phyloP scores from a whole-genome alignment of 2,329 filamentous ascomycete species.

The Aspergillus persii region DNA sequence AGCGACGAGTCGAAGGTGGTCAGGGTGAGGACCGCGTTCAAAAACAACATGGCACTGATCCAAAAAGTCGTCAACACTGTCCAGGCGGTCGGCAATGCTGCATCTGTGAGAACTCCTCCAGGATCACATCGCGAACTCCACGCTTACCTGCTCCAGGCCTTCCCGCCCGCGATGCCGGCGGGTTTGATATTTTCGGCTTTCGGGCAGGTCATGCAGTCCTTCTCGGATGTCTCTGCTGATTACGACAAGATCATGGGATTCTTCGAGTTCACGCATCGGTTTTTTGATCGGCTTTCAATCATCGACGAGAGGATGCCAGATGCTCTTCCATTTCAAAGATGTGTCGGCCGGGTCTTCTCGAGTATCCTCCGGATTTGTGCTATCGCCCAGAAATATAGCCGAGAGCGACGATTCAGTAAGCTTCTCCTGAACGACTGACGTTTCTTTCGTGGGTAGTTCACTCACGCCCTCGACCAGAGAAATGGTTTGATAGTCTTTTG shows the following conservation, averaged over 20 bases:
- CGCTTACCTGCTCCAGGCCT: background rate
- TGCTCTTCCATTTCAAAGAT: conserved; percentile 1
- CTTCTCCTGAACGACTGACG: no score
- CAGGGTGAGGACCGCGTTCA: conserved; percentile 5
- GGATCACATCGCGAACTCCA: no score
- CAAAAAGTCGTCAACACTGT: conserved; percentile 6
- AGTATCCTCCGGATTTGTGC: conserved; percentile 5
- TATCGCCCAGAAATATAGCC: conserved; percentile 5
- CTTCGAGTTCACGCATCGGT: conserved; percentile 9
- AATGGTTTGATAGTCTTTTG: conserved; percentile 4
- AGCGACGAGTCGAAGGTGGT: conserved; percentile 1
- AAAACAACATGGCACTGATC: conserved; percentile 7
- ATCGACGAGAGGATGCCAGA: conserved; percentile 2
- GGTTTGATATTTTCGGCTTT: conserved; percentile 12
- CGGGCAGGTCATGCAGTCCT: conserved; percentile 12
- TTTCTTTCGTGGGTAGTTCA: background rate
- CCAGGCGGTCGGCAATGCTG: conserved; percentile 1
- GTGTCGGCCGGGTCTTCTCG: conserved; percentile 5
- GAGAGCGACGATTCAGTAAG: conserved; percentile 3
- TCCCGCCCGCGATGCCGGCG: conserved; percentile 11
- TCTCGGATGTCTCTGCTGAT: conserved; percentile 5
- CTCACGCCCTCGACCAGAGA: background rate
- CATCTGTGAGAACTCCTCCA: background rate
- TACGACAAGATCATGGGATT: conserved; percentile 9
- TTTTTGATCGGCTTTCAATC: conserved; percentile 5